Percentiles rank a stretch among this genome's conserved stretches.
Evolutionary conservation across 495 filamentous ascomycete species (phyloP).

Genomic region (Halenospora varia): DNA sequence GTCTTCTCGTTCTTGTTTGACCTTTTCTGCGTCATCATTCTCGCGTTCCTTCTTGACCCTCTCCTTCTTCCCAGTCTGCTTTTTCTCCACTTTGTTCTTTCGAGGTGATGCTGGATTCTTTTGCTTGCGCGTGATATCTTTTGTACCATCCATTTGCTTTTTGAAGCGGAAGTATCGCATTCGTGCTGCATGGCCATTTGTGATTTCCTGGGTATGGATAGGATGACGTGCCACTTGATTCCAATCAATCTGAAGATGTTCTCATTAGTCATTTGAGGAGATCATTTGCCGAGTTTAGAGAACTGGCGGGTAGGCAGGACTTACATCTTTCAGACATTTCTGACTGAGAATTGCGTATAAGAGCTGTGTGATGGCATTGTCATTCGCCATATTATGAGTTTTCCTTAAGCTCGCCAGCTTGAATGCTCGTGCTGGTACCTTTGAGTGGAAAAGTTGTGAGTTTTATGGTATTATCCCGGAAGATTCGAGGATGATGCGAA

Average conservation of each 20-base stretch:
- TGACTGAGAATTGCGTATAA: constrained; percentile 75
- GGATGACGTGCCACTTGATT: constrained; percentile 54
- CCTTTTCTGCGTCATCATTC: neutral
- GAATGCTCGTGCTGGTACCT: neutral
- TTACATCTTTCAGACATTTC: constrained; percentile 67
- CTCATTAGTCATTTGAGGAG: neutral
- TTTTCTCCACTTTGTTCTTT: constrained; percentile 15
- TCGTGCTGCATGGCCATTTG: constrained; percentile 76
- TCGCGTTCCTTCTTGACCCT: neutral
- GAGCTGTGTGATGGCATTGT: constrained; percentile 53
- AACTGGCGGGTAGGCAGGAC: constrained; percentile 25
- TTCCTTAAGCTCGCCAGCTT: constrained; percentile 20
- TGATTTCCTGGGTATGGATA: constrained; percentile 49
- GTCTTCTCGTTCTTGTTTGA: constrained; percentile 6
- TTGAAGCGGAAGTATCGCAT: constrained; percentile 76
- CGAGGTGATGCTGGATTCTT: constrained; percentile 14
- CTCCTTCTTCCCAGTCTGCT: constrained; percentile 1
- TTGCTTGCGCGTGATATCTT: constrained; percentile 21
- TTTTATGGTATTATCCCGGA: neutral
- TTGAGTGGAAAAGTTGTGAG: neutral
- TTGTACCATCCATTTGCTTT: constrained; percentile 52
- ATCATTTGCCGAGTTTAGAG: neutral
- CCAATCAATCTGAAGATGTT: constrained; percentile 62
- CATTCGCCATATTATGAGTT: constrained; percentile 26
- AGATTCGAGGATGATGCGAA: neutral